Base-by-base conservation (phyloP, 2,329 filamentous ascomycete species). In the Calonectria naviculata region DNA sequence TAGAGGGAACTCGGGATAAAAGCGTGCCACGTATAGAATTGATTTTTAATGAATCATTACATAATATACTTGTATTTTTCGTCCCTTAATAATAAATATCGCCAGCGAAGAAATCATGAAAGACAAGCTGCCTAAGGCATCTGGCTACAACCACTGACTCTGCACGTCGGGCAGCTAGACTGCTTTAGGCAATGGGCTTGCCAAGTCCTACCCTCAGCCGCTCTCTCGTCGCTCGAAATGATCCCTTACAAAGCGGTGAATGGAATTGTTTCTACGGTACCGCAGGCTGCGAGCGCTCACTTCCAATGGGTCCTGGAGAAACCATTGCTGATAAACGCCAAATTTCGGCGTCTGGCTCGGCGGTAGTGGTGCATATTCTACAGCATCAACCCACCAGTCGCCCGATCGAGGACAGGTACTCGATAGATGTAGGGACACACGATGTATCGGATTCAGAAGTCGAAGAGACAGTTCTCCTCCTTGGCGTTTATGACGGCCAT, bases 401-500 rank as follows among this genome's bases (percentile, higher is more conserved):
- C 49, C 52, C 64, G n/a, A 66, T 66, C 10, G 64, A 66, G 41
- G 64, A 60, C 52, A 60, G 64, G 21, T 66, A 60, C 24, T 66
- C 64, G 6, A 66, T 66, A 19, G 64, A 66, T 42, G 26, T 66
- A 24, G 52, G 21, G 10, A 5, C 31, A 15, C 17, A 29, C 5
- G 41, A 38, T 17, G 5, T 31, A 21, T 34, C 41, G 10, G 29
- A 4, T 12, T 8, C 21, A 3, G 38, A 38, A 21, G 29, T 12
- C 15, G 41, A 21, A 29, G 28, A 47, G 29, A 58, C 52, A 2
- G 47, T 52, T 19, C 41, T 66, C 9, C 41, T 66, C 15, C 52
- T 66, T 2, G 64, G 64, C 26, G 64, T 66, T 41, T 66, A 66
- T 24, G 64, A 66, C 17, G 64, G 64, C 64, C 64, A 66, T 26